Evolutionary conservation across 2,329 filamentous ascomycete genomes (phyloP).

Genomic region (Chrysoporthe puriensis): DNA sequence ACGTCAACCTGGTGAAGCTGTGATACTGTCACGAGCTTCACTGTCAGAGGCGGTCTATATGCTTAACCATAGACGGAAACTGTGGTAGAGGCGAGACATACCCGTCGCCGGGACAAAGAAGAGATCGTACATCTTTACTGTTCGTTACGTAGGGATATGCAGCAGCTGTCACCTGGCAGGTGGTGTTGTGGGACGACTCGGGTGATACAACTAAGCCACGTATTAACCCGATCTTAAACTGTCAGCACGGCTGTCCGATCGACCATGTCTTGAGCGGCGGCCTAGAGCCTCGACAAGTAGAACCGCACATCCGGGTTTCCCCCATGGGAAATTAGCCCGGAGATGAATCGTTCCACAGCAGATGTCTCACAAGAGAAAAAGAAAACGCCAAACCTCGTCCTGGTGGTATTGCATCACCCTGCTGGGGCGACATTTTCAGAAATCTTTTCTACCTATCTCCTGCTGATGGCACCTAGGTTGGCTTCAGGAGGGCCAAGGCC

Average conservation of each 20-base stretch:
- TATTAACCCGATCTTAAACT: neutral
- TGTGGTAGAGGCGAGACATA: no score
- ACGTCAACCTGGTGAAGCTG: conserved; percentile 57
- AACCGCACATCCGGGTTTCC: neutral
- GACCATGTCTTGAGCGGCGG: neutral
- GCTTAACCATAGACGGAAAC: neutral
- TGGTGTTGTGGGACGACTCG: neutral
- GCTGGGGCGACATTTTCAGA: no score
- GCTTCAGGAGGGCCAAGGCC: no score
- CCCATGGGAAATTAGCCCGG: neutral
- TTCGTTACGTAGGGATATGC: neutral
- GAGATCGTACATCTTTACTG: neutral
- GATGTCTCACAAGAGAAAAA: no score
- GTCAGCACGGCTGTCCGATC: neutral
- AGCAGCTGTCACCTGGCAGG: neutral
- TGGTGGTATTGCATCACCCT: no score
- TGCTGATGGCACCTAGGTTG: no score
- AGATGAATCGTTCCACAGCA: neutral
- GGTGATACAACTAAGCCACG: neutral
- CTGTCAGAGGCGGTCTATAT: no score
- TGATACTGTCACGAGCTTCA: conserved; percentile 30
- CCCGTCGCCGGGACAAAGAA: neutral
- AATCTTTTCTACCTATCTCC: no score
- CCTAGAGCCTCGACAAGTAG: neutral
- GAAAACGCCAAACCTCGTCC: no score